Evolutionary conservation across 1,284 basidiomycete genomes (phyloP).

Genomic region (Ustilago crameri): DNA sequence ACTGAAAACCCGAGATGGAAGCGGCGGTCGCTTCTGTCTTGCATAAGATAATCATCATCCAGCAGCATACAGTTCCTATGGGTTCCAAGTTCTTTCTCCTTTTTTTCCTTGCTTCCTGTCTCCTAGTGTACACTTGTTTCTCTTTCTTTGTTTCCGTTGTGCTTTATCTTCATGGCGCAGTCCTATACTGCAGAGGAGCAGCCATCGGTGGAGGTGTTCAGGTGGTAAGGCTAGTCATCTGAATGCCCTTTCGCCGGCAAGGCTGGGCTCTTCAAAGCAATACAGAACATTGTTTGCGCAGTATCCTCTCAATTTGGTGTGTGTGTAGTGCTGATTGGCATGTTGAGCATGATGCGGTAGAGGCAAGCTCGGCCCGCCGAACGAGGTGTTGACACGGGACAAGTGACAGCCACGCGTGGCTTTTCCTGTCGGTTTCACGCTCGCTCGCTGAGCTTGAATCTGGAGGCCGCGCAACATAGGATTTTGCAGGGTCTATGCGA

Average conservation of each 20-base stretch:
- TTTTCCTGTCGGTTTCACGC: too few relatives aligned
- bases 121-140: slow-evolving; percentile 35
- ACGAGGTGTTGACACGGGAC: background rate
- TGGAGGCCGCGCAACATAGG: too few relatives aligned
- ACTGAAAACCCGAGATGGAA: slow-evolving; percentile 4
- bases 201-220: background rate
- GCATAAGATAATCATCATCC: slow-evolving; percentile 6
- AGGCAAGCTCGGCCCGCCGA: too few relatives aligned
- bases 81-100: slow-evolving; percentile 5
- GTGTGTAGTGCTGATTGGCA: background rate
- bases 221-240: slow-evolving; percentile 45
- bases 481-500: too few relatives aligned
- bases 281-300: slow-evolving; percentile 4
- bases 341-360: too few relatives aligned
- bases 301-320: background rate
- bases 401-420: too few relatives aligned
- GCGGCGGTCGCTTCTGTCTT: slow-evolving; percentile 2
- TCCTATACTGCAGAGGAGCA: background rate
- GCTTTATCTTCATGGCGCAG: background rate
- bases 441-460: too few relatives aligned
- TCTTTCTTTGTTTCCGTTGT: slow-evolving; percentile 19
- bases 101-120: slow-evolving; percentile 8
- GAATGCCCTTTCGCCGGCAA: background rate
- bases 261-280: background rate
- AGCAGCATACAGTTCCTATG: slow-evolving; percentile 27